Conservation (phyloP, 805 yeast genomes). For the Candida vaughaniae region DNA sequence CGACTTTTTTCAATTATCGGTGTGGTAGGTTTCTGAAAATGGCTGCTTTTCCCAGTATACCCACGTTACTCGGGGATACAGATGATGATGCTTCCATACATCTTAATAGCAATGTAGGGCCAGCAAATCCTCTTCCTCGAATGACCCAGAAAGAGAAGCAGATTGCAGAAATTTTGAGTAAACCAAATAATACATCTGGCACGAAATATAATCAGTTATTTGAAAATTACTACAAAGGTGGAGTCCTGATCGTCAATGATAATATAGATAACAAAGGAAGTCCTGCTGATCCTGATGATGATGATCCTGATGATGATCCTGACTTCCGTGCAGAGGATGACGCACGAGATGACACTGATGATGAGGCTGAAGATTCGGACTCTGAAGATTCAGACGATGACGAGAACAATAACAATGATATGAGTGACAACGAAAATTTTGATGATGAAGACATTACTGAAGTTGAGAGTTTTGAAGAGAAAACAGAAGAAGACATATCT, state of each 20-base stretch:
- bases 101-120: slow-evolving; percentile 35
- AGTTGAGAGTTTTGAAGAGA: slow-evolving; percentile 7
- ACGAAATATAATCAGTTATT: slow-evolving; percentile 9
- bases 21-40: too few species aligned
- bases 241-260: too few species aligned
- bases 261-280: background rate
- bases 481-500: slow-evolving; percentile 7
- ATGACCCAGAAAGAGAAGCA: slow-evolving; percentile 7
- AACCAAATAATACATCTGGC: slow-evolving; percentile 1
- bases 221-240: slow-evolving; percentile 6
- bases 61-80: slow-evolving; percentile 36
- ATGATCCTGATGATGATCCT: background rate
- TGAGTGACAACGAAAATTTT: background rate
- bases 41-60: slow-evolving; percentile 35
- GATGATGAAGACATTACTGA: slow-evolving; percentile 7
- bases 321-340: slow-evolving; percentile 13
- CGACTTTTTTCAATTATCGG: background rate
- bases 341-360: slow-evolving; percentile 1
- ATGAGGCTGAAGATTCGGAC: background rate
- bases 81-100: slow-evolving; percentile 45
- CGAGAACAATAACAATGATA: slow-evolving; percentile 10
- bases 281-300: background rate
- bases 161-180: slow-evolving; percentile 6
- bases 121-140: slow-evolving; percentile 31
- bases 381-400: slow-evolving; percentile 17